Evolutionary conservation across 768 basidiomycete species (phyloP).

Genomic region (Termitomyces sp.): DNA sequence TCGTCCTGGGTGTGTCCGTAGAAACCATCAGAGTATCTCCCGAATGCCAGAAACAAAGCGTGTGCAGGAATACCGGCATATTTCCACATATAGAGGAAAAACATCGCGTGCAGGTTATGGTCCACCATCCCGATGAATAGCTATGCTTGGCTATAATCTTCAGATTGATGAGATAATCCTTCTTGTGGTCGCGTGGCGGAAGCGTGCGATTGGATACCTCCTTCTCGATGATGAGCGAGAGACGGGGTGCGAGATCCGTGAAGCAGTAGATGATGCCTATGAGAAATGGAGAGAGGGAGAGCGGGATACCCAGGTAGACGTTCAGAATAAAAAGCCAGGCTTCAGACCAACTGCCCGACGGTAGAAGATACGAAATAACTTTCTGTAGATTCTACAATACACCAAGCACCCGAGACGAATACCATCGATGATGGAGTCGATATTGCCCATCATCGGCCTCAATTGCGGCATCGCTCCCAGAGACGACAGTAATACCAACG

Average conservation of each 20-base stretch:
- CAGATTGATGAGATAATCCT: constrained; percentile 1
- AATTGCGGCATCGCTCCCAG: neutral
- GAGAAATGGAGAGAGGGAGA: neutral
- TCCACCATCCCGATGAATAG: neutral
- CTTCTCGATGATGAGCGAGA: neutral
- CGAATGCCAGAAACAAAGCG: neutral
- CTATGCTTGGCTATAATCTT: neutral
- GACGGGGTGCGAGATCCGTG: neutral
- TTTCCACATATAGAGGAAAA: constrained; percentile 2
- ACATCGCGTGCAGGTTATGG: neutral
- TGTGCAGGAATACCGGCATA: neutral
- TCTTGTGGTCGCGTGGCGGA: neutral
- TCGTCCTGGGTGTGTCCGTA: neutral
- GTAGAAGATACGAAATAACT: neutral
- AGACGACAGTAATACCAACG: neutral
- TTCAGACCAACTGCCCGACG: neutral
- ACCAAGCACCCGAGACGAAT: neutral
- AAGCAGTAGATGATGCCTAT: neutral
- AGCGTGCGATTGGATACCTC: neutral
- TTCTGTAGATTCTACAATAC: neutral
- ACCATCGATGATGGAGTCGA: neutral
- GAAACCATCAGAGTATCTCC: neutral
- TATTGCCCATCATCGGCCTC: neutral
- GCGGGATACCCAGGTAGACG: neutral
- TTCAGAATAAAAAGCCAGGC: neutral